A percentile compares a stretch with the other conserved stretches of the same genome.
Evolutionary conservation across 2,329 filamentous ascomycete genomes (phyloP).

Genomic region (Monosporascus sp.): DNA sequence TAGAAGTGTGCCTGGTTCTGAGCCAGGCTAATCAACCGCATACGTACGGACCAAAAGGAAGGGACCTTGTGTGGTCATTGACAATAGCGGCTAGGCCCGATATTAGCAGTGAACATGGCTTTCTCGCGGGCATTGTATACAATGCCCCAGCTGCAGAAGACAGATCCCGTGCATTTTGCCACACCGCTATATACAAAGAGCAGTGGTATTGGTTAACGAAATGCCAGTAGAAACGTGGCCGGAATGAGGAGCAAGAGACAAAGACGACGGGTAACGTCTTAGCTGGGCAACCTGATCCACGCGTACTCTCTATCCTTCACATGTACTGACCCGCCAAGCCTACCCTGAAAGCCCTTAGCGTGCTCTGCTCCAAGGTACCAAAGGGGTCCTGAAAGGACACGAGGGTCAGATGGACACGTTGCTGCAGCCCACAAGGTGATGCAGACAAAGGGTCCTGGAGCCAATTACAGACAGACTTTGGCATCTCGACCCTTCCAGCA

Average conservation of each 20-base stretch:
- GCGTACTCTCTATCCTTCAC: conserved; percentile 17
- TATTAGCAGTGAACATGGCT: not conserved
- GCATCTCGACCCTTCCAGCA: conserved; percentile 25
- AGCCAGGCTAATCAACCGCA: not conserved
- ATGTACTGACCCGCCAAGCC: conserved; percentile 3
- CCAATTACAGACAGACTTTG: conserved; percentile 9
- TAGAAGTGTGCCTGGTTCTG: not conserved
- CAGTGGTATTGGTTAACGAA: conserved; percentile 19
- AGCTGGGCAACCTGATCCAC: conserved; percentile 12
- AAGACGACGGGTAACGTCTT: conserved; percentile 14
- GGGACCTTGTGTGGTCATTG: no score
- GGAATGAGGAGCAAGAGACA: conserved; percentile 10
- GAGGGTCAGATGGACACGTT: conserved; percentile 23
- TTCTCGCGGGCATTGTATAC: conserved; percentile 19
- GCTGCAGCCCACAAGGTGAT: conserved; percentile 11
- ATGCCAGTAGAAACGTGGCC: conserved; percentile 1
- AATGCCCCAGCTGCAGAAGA: conserved; percentile 15
- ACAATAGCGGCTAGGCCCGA: not conserved
- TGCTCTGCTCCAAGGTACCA: not conserved
- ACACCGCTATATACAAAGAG: conserved; percentile 24
- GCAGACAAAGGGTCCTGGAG: not conserved
- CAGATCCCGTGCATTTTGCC: conserved; percentile 13
- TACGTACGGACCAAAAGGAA: no score
- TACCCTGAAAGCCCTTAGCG: not conserved
- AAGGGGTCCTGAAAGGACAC: not conserved